Evolutionary conservation across 2,329 filamentous ascomycete genomes (phyloP), one percentile per base, ranked within the genome.

Genomic region (Phialocephala sp.): DNA sequence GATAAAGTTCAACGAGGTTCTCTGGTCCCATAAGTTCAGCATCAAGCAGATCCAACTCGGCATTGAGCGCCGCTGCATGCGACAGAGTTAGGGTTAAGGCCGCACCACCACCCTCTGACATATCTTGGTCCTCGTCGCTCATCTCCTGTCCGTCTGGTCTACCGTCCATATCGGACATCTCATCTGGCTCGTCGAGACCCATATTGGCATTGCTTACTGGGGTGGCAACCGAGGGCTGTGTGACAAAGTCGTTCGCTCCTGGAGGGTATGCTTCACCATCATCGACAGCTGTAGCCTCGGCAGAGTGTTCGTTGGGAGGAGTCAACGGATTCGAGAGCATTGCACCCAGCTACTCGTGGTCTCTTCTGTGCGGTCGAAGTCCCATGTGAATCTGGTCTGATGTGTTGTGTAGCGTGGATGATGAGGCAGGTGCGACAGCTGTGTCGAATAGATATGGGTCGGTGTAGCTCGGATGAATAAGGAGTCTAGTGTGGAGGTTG

Each of bases 101-200:
- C 27, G 60, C 72, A 24, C 72, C 73, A 54, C 71, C 72, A 55
- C 69, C 72, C 47, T 75, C 73, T 14, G 72, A 72, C 73, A 75
- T 75, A 50, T 75, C 72, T 62, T 69, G 69, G 60, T 75, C 72
- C 56, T 73, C 72, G 50, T 75, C 72, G 39, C 55, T 63, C 52
- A 63, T 56, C n/a, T 66, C 59, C 9, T 57, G 59, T 8, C 56
- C 43, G 1, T 67, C 66, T 27, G 56, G 41, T 39, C 59, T 59
- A n/a, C 66, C 59, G 18, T 68, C 69, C 43, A 60, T 50, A 20
- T 66, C 64, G n/a, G 64, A 43, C 56, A 63, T 65, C 8, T 67
- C 67, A 50, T 66, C 62, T 24, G 35, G 32, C 22, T 47, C 57
- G 20, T 68, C 67, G 20, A 66, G 50, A 32, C 61, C 68, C 63